Base-by-base conservation (phyloP, 768 basidiomycete genomes). In the Rubroboletus pulcherrimus region DNA sequence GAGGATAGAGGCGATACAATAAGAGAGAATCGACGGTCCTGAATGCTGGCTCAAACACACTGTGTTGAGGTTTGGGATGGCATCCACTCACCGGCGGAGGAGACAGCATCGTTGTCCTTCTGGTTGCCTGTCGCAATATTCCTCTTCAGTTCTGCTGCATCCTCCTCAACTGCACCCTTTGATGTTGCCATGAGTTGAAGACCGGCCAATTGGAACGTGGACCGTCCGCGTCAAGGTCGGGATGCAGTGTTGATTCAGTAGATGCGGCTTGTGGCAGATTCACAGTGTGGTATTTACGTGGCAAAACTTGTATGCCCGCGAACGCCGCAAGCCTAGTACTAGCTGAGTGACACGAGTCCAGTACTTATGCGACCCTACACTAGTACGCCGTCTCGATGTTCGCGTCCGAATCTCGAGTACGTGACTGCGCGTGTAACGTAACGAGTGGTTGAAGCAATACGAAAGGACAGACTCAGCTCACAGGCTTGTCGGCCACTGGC, bases 1-100 rank as follows among this genome's bases (percentile, higher is more conserved):
- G 46, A 95, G 73, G 61, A 98, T 96, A 1, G 91, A 93, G 1
- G 95, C 92, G 14, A 89, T 56, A 67, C 97, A 98, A 70, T 98
- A 98, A 66, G 88, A 89, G 55, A 87, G 58, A 59, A 98, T 89
- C 34, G 97, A 85, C 31, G 89, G 78, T 19, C 89, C 91, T 93
- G 64, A 31, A 49, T 11, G n/a, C 30, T 8, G 11, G n/a, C 9
- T 57, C 35, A 17, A 45, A 43, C 19, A 47, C 30, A n/a, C 5
- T 34, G 45, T 35, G 1, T 41, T 24, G 8, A 29, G 12, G 17
- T 33, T 24, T n/a, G 12, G 31, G 4, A 35, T 21, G 40, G 19
- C 7, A 29, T 30, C 43, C 40, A 51, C 72, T 58, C 55, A 70
- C 68, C 56, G 19, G 66, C 56, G 2, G 71, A 73, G 24, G 63